Percentiles rank a stretch among this genome's conserved stretches.
phyloP scores from a whole-genome alignment of 2,329 filamentous ascomycete species.

The Ophiostoma novo-ulmi region DNA sequence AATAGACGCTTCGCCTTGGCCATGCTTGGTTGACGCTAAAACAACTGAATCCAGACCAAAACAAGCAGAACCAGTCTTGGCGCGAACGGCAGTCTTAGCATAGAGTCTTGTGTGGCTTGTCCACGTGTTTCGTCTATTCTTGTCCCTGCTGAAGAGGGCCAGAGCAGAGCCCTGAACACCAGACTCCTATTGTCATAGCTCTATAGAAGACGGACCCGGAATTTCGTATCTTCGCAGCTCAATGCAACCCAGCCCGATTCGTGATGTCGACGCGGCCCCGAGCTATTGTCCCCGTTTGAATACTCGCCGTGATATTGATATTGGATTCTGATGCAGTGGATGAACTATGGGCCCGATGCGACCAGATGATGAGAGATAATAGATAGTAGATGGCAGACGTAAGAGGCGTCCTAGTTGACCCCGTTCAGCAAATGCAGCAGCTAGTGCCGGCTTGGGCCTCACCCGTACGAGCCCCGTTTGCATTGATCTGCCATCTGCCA shows the following conservation, averaged over 20 bases:
- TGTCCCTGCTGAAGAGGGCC: neutral
- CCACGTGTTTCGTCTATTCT: slow-evolving; percentile 4
- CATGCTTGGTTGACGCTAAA: neutral
- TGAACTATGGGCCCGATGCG: neutral
- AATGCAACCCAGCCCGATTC: neutral
- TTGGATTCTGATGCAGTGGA: neutral
- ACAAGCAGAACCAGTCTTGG: neutral
- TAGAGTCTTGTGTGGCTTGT: neutral
- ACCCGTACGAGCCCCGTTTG: neutral
- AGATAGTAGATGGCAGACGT: too few species aligned
- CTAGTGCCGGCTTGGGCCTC: too few species aligned
- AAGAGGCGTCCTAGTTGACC: neutral
- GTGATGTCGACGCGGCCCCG: neutral
- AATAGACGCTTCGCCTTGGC: too few species aligned
- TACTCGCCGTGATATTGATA: neutral
- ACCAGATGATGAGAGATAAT: neutral
- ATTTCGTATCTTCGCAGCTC: neutral
- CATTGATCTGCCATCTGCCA: neutral
- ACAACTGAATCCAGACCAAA: neutral
- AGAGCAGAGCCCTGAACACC: neutral
- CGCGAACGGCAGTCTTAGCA: neutral
- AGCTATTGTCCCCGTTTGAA: neutral
- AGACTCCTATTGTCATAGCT: neutral
- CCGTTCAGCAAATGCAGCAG: neutral
- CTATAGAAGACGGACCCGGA: neutral